phyloP scores from a whole-genome alignment of 768 basidiomycete species.

The Sporobolomyces pararoseus region DNA sequence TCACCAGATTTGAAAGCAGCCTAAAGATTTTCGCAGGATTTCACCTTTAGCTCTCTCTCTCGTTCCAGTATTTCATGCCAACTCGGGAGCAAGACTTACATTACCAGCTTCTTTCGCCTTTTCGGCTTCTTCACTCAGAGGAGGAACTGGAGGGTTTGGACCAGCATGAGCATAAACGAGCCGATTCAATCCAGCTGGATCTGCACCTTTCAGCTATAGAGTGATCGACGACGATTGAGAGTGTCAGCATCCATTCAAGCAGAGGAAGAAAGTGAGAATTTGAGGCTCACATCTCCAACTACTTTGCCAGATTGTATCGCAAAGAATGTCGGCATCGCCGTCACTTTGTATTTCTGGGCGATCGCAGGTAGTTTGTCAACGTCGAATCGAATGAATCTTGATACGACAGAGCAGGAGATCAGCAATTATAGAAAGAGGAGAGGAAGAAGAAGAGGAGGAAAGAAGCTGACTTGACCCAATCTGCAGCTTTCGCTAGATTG shows the following conservation, averaged over 20 bases:
- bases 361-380: conserved; percentile 13
- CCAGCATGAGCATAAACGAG: conserved; percentile 32
- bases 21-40: not conserved
- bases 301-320: conserved; percentile 31
- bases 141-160: conserved; percentile 40
- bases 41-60: no score
- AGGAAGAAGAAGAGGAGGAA: conserved; percentile 14
- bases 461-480: conserved; percentile 21
- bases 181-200: conserved; percentile 27
- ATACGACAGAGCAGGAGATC: conserved; percentile 1
- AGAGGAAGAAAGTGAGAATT: not conserved
- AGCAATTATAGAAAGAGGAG: conserved; percentile 21
- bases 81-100: not conserved
- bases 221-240: not conserved
- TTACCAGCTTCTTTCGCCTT: conserved; percentile 27
- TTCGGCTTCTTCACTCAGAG: conserved; percentile 16
- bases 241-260: not conserved
- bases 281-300: conserved; percentile 13
- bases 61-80: not conserved
- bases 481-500: conserved; percentile 6
- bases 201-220: conserved; percentile 34
- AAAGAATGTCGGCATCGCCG: conserved; percentile 41
- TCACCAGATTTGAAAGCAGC: conserved; percentile 27
- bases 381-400: conserved; percentile 25
- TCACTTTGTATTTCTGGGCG: conserved; percentile 18